A percentile compares a stretch with the other conserved stretches of the same genome.
Evolutionary conservation across 805 yeast genomes (phyloP).

Genomic region (Zygotorulaspora florentina): DNA sequence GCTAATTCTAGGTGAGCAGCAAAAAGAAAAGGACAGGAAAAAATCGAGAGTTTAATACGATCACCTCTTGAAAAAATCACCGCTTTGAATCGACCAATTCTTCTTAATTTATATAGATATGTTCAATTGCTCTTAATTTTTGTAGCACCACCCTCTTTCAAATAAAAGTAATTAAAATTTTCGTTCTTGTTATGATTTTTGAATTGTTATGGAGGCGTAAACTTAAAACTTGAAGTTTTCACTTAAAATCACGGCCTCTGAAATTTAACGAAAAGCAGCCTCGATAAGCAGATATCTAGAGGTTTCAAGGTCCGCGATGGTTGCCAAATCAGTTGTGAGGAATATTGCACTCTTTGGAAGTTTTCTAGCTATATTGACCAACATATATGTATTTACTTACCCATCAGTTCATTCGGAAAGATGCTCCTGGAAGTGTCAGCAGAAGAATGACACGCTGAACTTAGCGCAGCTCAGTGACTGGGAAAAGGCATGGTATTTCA

Average conservation of each 20-base stretch:
- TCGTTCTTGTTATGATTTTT: too few relatives aligned
- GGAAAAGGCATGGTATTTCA: conserved; percentile 26
- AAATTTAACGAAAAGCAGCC: too few relatives aligned
- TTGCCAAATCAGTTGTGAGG: conserved; percentile 15
- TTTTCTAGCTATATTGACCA: conserved; percentile 43
- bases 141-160: too few relatives aligned
- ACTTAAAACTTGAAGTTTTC: too few relatives aligned
- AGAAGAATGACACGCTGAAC: conserved; percentile 6
- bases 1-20: conserved; percentile 79
- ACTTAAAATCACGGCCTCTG: too few relatives aligned
- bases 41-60: conserved; percentile 10
- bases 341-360: conserved; percentile 25
- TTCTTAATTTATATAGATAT: background rate
- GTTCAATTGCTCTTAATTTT: too few relatives aligned
- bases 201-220: too few relatives aligned
- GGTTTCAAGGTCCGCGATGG: conserved; percentile 4
- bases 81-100: background rate
- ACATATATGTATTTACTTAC: conserved; percentile 68
- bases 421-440: conserved; percentile 56
- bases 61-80: background rate
- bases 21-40: conserved; percentile 53
- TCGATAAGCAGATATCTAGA: background rate
- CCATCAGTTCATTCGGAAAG: conserved; percentile 54
- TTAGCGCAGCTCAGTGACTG: conserved; percentile 7
- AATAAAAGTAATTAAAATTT: too few relatives aligned